Percentiles rank a stretch among this genome's conserved stretches.
phyloP scores from a whole-genome alignment of 768 basidiomycete species.

The Tricholoma bakamatsutake region DNA sequence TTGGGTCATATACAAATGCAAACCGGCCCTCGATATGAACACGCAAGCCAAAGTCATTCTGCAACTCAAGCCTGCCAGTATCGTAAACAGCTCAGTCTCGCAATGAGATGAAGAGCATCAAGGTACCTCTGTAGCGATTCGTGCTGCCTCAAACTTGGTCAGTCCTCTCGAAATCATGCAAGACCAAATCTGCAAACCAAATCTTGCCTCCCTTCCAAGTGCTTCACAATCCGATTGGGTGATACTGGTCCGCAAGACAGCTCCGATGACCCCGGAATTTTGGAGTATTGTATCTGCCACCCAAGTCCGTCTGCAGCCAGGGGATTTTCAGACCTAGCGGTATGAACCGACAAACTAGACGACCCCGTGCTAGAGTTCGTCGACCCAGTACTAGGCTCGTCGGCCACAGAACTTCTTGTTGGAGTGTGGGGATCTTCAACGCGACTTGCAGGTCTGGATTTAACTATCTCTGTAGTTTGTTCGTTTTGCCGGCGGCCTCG shows the following conservation, averaged over 20 bases:
- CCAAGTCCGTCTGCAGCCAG: not conserved
- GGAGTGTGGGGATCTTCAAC: not conserved
- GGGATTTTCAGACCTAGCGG: not conserved
- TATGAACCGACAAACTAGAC: not conserved
- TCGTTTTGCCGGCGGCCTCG: not conserved
- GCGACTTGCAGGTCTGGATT: not conserved
- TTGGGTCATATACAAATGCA: slow-evolving; percentile 51
- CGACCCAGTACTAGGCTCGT: slow-evolving; percentile 2
- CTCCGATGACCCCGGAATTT: slow-evolving; percentile 29
- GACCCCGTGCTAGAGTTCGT: not conserved
- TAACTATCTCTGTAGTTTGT: not conserved
- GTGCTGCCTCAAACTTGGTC: slow-evolving; percentile 13
- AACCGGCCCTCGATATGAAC: slow-evolving; percentile 31
- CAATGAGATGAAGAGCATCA: not conserved
- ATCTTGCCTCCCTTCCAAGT: slow-evolving; percentile 1
- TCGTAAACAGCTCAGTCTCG: not conserved
- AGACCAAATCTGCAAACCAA: slow-evolving; percentile 4
- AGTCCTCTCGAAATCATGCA: not conserved
- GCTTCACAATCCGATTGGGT: slow-evolving; percentile 3
- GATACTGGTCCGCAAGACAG: slow-evolving; percentile 24
- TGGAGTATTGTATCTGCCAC: slow-evolving; percentile 39
- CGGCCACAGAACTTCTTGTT: slow-evolving; percentile 4
- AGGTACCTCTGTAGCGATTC: slow-evolving; percentile 20
- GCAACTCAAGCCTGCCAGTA: slow-evolving; percentile 26
- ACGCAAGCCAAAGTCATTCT: slow-evolving; percentile 36